Base-by-base conservation (phyloP, 2,329 filamentous ascomycete genomes). In the Diplodia mutila region DNA sequence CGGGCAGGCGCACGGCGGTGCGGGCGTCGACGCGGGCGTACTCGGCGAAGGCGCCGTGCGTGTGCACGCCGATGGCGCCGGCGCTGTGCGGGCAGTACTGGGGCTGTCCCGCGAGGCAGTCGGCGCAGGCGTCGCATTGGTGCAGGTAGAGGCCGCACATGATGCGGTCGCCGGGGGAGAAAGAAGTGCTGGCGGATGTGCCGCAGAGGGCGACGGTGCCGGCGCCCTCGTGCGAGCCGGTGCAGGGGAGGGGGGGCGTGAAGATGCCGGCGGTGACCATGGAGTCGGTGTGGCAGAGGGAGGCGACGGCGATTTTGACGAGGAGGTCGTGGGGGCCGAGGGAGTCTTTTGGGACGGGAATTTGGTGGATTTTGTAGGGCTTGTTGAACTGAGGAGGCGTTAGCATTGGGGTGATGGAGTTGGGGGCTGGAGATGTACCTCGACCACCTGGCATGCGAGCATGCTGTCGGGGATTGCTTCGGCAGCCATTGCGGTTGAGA, bases 261-360 rank as follows among this genome's bases (percentile, higher is more conserved):
- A 89, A 84, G 54, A 81, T 75, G 57, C 87, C 87, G 1, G 78
- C 72, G 7, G 73, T 71, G 4, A 88, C 85, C 84, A 89, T 86
- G 69, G 76, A 75, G 77, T 89, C 87, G 0, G 87, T 89, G 78
- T 90, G 87, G 78, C 87, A 89, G 72, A 88, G 83, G 1, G 85
- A 87, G 11, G 85, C 86, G 18, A 86, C 85, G 66, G 85, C 86
- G 63, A 87, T 79, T 74, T 86, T 87, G 72, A 89, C 80, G 42
- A 89, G 82, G n/a, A 90, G 77, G 70, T 89, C 87, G 70, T 85
- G 72, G 0, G 83, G 80, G 4, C 77, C 75, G 18, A 87, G 82
- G 29, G 18, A 3, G 18, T 75, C 67, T 9, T 75, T 74, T 7
- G 86, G 86, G 0, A 84, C 81, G 14, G 82, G 79, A 37, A 88